These are phyloP conservation scores for Xylaria sp. DNA, from an alignment of 2,329 filamentous ascomycete species.

Conservation along the genomic window DNA sequence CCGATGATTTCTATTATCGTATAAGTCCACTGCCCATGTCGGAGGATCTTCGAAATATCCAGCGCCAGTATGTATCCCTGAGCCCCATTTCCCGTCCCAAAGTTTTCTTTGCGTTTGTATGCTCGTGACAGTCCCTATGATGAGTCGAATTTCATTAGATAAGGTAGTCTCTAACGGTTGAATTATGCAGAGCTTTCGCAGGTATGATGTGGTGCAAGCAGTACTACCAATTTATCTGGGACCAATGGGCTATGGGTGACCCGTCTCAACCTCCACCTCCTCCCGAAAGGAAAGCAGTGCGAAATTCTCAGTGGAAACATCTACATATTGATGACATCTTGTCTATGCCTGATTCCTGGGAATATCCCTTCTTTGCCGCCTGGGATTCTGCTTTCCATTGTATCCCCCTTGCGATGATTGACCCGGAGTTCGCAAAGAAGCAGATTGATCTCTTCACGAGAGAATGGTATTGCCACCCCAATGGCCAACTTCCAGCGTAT, in stretches of 20 bases:
- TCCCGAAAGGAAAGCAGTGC: slow-evolving; percentile 77
- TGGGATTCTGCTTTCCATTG: slow-evolving; percentile 99
- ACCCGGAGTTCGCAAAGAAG: slow-evolving; percentile 97
- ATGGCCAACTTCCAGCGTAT: slow-evolving; percentile 90
- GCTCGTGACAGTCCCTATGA: neutral
- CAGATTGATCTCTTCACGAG: slow-evolving; percentile 94
- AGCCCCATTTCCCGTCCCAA: neutral
- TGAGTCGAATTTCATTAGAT: neutral
- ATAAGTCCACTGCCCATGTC: slow-evolving; percentile 94
- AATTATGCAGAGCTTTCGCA: slow-evolving; percentile 70
- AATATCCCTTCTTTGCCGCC: slow-evolving; percentile 97
- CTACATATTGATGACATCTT: slow-evolving; percentile 94
- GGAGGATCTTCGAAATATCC: slow-evolving; percentile 93
- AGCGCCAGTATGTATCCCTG: slow-evolving; percentile 68
- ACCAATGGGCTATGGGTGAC: slow-evolving; percentile 97
- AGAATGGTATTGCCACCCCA: slow-evolving; percentile 99
- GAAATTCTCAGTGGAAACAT: slow-evolving; percentile 93
- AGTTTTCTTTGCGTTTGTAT: neutral
- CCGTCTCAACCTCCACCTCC: slow-evolving; percentile 89
- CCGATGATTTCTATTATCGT: slow-evolving; percentile 94
- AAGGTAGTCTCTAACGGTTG: slow-evolving; percentile 2
- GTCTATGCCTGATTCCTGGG: slow-evolving; percentile 98
- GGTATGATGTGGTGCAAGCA: slow-evolving; percentile 99
- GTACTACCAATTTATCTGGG: slow-evolving; percentile 96
- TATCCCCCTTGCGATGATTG: slow-evolving; percentile 95